A percentile compares a stretch with the other conserved stretches of the same genome.
These are phyloP conservation scores for Chalciporus pseudorubinellus DNA, from an alignment of 768 basidiomycete genomes.

Conservation along the genomic window DNA sequence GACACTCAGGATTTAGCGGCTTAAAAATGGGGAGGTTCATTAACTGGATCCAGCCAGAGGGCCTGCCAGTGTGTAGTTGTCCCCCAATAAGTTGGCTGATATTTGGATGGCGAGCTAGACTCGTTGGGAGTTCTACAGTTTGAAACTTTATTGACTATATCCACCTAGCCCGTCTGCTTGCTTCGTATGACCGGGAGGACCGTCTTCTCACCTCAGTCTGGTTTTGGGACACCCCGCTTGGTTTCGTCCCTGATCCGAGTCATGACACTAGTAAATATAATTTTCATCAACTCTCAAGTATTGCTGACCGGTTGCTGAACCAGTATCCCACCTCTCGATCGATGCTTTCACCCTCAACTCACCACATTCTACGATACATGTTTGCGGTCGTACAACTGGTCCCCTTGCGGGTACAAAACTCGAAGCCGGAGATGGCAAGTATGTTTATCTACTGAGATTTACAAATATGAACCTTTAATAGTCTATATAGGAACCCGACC, in stretches of 20 bases:
- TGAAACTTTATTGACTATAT: too few species aligned
- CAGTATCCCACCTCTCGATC: too few species aligned
- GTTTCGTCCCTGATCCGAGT: too few species aligned
- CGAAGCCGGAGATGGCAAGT: conserved; percentile 7
- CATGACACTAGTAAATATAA: too few species aligned
- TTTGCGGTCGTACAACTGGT: background rate
- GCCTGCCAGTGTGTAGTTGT: too few species aligned
- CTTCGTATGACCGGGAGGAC: background rate
- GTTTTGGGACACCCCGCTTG: background rate
- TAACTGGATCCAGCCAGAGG: background rate
- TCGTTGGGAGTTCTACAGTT: too few species aligned
- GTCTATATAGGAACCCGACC: background rate
- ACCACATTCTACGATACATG: too few species aligned
- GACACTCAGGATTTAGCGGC: background rate
- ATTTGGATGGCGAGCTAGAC: background rate
- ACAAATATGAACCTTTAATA: background rate
- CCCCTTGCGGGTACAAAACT: background rate
- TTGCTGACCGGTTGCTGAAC: too few species aligned
- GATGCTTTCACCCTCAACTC: background rate
- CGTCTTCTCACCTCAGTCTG: background rate
- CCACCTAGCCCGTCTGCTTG: background rate
- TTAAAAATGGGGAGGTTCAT: background rate
- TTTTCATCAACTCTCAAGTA: background rate
- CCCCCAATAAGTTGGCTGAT: background rate
- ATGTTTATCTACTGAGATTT: conserved; percentile 5